Evolutionary conservation across 2,329 filamentous ascomycete species (phyloP), one percentile per base, ranked within the genome.

Genomic region (Zymoseptoria tritici): DNA sequence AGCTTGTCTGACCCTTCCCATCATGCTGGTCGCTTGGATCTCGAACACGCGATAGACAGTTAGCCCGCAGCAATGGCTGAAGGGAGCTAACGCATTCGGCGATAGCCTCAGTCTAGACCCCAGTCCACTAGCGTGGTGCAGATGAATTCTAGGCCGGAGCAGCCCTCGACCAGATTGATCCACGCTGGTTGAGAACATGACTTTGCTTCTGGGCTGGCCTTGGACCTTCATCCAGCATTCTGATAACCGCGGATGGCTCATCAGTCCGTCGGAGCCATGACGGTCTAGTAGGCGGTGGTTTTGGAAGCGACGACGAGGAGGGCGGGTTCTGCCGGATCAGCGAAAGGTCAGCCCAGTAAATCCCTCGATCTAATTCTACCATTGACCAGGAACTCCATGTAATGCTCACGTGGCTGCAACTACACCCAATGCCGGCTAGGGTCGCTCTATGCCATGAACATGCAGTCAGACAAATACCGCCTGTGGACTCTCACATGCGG

Each of bases 41-140:
- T 24, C 55, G 46, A 31, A 22, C 55, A 57, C 55, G 55, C 55
- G 55, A 57, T 46, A 57, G 5, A 29, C 55, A 26, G 26, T 57
- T 57, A 51, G 55, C 49, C 21, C 19, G 21, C 55, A 51, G 49
- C n/a, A 22, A 53, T 53, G 22, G 36, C 22, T 22, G 22, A 53
- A 26, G n/a, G 22, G 29, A 29, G 22, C 52, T 53, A 53, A 53
- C 52, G n/a, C 16, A 24, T 53, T 53, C 11, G 22, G 19, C 4
- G 22, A 29, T 53, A 53, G 52, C 22, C 22, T 22, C 52, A 53
- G 52, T 22, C 52, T 31, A 31, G 52, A 24, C 50, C 52, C 16
- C 22, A 9, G 13, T 16, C 36, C 36, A 46, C 22, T 53, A 53
- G 52, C 52, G 52, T 19, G 3, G 52, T 53, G 52, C 24, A 53